Base-by-base conservation (phyloP, 257 asterid genomes). In the Primulina huaijiensis region DNA sequence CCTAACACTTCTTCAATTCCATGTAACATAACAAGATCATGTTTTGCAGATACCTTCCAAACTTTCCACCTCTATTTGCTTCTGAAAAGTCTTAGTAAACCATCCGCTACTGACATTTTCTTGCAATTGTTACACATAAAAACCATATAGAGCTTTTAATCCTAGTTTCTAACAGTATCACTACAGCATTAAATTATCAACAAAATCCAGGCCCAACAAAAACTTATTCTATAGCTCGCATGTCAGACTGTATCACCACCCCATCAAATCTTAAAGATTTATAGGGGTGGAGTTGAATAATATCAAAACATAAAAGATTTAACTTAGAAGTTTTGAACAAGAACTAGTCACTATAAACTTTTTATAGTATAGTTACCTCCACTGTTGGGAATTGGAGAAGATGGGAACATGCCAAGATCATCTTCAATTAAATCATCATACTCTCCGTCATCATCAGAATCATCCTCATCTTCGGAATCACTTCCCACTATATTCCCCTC, bases 331-430 rank as follows among this genome's bases (percentile, higher is more conserved):
- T 43, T 62, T 16, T 14, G 30, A 61, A 53, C 2, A 73, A 38
- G 57, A 25, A 21, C 60, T 62, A 23, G 34, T 30, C 33, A 38
- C 16, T 33, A 6, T 21, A 25, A 25, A 61, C 30, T 62, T 58
- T 57, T 50, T 30, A 66, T 27, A 23, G 29, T 11, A 62, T 53
- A 79, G 53, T 27, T 87, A 92, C 98, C 98, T 87, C 97, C 96
- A 72, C 89, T 83, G 23, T 81, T 90, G 70, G 69, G 87, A 68
- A 79, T 73, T 56, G 87, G 79, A n/a, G 90, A 82, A 60, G 83
- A 69, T 59, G 90, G 79, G 74, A 74, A 80, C 78, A 84, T 58
- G 65, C 43, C 83, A 37, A 84, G 33, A 53, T 82, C 93, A 70
- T 86, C 91, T 50, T 83, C 96, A 64, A 40, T 63, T 65, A 76